These are phyloP conservation scores for Yamadazyma sp. DNA, from an alignment of 1,139 yeast genomes.

Conservation along the genomic window DNA sequence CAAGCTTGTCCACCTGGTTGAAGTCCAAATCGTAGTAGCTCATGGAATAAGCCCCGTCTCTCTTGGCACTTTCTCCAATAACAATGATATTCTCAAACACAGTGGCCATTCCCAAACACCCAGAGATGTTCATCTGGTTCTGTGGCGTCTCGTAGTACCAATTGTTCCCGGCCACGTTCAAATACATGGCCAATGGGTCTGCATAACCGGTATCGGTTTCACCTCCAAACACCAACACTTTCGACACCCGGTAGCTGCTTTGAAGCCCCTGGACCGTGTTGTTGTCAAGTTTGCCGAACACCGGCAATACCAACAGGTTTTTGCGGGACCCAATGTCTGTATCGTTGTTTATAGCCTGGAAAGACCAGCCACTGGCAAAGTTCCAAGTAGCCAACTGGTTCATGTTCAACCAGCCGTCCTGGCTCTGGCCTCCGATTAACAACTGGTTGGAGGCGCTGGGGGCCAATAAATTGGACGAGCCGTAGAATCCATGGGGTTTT, in stretches of 20 bases:
- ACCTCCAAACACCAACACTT: constrained; percentile 42
- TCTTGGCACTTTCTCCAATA: constrained; percentile 11
- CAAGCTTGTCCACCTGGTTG: constrained; percentile 16
- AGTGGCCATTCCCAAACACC: constrained; percentile 43
- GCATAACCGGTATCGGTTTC: constrained; percentile 18
- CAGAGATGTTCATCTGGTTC: constrained; percentile 22
- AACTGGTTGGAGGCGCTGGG: constrained; percentile 41
- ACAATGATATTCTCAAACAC: constrained; percentile 43
- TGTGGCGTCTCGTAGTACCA: constrained; percentile 32
- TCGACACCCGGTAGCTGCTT: constrained; percentile 22
- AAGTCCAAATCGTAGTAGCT: constrained; percentile 19
- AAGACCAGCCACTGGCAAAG: constrained; percentile 46
- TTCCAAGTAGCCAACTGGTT: constrained; percentile 49
- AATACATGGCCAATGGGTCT: constrained; percentile 24
- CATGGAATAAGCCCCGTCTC: constrained; percentile 12
- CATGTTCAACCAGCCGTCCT: constrained; percentile 46
- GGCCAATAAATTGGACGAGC: constrained; percentile 40
- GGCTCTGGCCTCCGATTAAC: constrained; percentile 42
- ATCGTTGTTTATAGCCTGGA: constrained; percentile 20
- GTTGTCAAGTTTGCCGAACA: constrained; percentile 25
- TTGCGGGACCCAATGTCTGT: constrained; percentile 29
- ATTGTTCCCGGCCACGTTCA: constrained; percentile 24
- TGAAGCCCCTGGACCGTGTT: constrained; percentile 18
- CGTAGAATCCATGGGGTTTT: constrained; percentile 44
- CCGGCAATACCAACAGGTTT: constrained; percentile 34